A percentile compares a stretch with the other conserved stretches of the same genome.
Conservation (phyloP, 2,329 filamentous ascomycete genomes). For the Curvularia sp. region DNA sequence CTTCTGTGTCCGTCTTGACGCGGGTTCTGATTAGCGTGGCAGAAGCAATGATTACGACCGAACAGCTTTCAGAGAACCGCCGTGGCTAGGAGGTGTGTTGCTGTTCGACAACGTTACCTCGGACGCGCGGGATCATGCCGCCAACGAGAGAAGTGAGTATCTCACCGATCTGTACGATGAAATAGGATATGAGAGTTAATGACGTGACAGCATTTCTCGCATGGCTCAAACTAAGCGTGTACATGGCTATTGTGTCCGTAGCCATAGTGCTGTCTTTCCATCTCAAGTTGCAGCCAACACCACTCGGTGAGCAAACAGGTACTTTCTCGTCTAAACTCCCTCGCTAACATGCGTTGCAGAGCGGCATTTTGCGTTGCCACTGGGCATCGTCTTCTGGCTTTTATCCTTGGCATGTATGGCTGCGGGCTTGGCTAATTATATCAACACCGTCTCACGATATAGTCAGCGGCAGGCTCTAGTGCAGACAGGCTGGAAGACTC, state of each 20-base stretch:
- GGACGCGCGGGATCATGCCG: conserved; percentile 79
- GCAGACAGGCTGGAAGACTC: conserved; percentile 92
- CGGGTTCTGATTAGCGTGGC: background rate
- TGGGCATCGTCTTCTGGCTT: conserved; percentile 88
- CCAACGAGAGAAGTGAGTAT: conserved; percentile 71
- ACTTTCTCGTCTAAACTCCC: background rate
- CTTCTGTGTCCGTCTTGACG: background rate
- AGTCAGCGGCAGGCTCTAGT: conserved; percentile 80
- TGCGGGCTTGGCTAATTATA: conserved; percentile 85
- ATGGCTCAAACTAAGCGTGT: conserved; percentile 86
- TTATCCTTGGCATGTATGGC: conserved; percentile 78
- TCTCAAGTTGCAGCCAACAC: conserved; percentile 71
- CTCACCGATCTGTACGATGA: background rate
- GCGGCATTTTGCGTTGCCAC: conserved; percentile 76
- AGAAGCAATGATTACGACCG: conserved; percentile 54
- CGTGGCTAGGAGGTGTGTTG: conserved; percentile 70
- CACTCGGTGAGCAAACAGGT: conserved; percentile 25
- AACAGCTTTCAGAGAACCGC: conserved; percentile 65
- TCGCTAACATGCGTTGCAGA: conserved; percentile 60
- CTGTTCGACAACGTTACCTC: conserved; percentile 77
- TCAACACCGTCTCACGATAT: conserved; percentile 83
- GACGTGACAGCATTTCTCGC: conserved; percentile 73
- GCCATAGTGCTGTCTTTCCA: conserved; percentile 96
- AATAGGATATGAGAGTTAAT: conserved; percentile 12
- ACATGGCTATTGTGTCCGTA: conserved; percentile 87